phyloP scores from a whole-genome alignment of 768 basidiomycete genomes.

The Auriscalpium vulgare region DNA sequence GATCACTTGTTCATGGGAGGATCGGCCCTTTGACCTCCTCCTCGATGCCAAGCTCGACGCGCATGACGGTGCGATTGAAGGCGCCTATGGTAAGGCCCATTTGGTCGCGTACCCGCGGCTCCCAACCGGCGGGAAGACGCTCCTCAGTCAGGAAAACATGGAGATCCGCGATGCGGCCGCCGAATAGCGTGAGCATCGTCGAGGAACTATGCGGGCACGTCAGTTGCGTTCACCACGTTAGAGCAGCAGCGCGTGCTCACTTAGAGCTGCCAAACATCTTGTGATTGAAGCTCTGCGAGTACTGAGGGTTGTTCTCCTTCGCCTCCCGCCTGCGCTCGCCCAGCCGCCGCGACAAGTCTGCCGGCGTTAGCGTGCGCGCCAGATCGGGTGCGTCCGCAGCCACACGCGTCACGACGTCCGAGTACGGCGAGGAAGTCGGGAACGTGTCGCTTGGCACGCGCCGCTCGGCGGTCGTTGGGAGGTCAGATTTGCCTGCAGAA shows the following conservation, averaged over 20 bases:
- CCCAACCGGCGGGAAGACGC: slow-evolving; percentile 64
- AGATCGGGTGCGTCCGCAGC: slow-evolving; percentile 2
- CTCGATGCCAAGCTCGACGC: slow-evolving; percentile 24
- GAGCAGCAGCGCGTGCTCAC: slow-evolving; percentile 31
- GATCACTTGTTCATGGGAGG: neutral
- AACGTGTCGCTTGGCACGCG: neutral
- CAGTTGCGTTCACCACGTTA: neutral
- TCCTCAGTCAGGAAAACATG: slow-evolving; percentile 56
- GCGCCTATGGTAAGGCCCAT: slow-evolving; percentile 51
- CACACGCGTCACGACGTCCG: neutral
- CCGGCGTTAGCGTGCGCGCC: slow-evolving; percentile 36
- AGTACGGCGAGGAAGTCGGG: slow-evolving; percentile 4
- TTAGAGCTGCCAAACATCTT: slow-evolving; percentile 61
- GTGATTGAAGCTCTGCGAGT: slow-evolving; percentile 40
- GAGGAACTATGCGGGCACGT: slow-evolving; percentile 37
- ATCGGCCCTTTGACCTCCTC: slow-evolving; percentile 17
- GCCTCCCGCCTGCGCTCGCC: slow-evolving; percentile 57
- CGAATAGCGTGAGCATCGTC: slow-evolving; percentile 58
- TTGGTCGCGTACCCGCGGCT: slow-evolving; percentile 45
- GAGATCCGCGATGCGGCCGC: slow-evolving; percentile 50
- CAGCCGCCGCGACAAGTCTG: slow-evolving; percentile 50
- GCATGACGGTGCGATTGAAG: slow-evolving; percentile 38
- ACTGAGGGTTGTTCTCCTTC: slow-evolving; percentile 45
- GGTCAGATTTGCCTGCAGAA: neutral
- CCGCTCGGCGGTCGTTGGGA: neutral